Evolutionary conservation across 805 yeast species (phyloP).

Genomic region (Myxozyma lipomycoides): DNA sequence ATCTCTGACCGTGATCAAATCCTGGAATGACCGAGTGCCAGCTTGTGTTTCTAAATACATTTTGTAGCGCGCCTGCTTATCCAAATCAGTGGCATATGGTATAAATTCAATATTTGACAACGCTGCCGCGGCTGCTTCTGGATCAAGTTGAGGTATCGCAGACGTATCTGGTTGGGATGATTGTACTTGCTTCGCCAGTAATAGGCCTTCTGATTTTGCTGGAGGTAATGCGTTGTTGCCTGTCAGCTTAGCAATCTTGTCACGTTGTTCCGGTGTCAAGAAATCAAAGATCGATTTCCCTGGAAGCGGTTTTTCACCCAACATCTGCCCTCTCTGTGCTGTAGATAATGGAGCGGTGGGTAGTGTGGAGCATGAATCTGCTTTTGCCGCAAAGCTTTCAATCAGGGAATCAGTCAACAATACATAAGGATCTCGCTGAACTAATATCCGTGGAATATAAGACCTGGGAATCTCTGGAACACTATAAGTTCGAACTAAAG

Average conservation of each 20-base stretch:
- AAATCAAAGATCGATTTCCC: slow-evolving; percentile 32
- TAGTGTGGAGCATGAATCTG: neutral
- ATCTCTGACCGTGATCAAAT: neutral
- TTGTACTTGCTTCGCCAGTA: too few relatives aligned
- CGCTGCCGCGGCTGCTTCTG: too few relatives aligned
- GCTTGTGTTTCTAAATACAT: slow-evolving; percentile 29
- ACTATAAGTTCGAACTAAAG: too few relatives aligned
- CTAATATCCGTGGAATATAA: too few relatives aligned
- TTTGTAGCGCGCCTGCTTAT: slow-evolving; percentile 28
- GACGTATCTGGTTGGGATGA: too few relatives aligned
- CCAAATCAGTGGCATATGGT: slow-evolving; percentile 28
- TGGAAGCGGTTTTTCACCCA: slow-evolving; percentile 20
- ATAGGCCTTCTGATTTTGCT: slow-evolving; percentile 17
- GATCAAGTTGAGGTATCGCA: too few relatives aligned
- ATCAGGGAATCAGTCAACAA: neutral
- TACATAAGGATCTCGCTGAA: too few relatives aligned
- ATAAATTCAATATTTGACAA: too few relatives aligned
- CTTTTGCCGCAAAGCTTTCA: neutral
- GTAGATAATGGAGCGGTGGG: neutral
- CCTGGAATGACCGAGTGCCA: slow-evolving; percentile 4
- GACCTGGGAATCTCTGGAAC: too few relatives aligned
- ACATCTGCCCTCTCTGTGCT: slow-evolving; percentile 7
- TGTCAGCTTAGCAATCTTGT: slow-evolving; percentile 19
- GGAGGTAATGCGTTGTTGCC: slow-evolving; percentile 25
- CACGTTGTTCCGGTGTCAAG: slow-evolving; percentile 28